These are phyloP conservation scores for Harrya chromipes DNA, from an alignment of 768 basidiomycete species.

Conservation along the genomic window DNA sequence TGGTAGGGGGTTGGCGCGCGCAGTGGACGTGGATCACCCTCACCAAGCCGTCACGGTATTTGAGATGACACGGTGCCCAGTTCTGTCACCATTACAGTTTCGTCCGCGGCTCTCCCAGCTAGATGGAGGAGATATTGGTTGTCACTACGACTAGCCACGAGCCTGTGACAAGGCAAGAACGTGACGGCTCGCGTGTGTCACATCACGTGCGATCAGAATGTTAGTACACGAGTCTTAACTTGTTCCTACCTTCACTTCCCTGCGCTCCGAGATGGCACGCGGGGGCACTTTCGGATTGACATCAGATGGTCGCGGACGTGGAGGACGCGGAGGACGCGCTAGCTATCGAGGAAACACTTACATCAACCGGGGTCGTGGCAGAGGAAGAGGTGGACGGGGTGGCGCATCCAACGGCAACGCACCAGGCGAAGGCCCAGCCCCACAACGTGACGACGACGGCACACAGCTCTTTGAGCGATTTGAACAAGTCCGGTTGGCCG, in stretches of 20 bases:
- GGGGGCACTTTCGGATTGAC: slow-evolving; percentile 56
- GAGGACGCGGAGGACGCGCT: slow-evolving; percentile 41
- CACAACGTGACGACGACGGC: slow-evolving; percentile 84
- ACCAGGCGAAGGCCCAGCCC: slow-evolving; percentile 46
- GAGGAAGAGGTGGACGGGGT: slow-evolving; percentile 40
- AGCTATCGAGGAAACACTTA: slow-evolving; percentile 29
- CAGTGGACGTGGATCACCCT: too few relatives aligned
- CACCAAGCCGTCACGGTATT: too few relatives aligned
- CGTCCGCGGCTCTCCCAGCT: too few relatives aligned
- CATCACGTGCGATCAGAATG: slow-evolving; percentile 18
- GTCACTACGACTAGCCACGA: too few relatives aligned
- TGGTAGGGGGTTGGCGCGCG: too few relatives aligned
- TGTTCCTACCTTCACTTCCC: not conserved
- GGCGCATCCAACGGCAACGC: slow-evolving; percentile 30
- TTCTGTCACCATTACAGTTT: too few relatives aligned
- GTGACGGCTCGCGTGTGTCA: slow-evolving; percentile 29
- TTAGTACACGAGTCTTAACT: slow-evolving; percentile 2
- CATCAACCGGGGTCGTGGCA: slow-evolving; percentile 48
- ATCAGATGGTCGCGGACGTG: slow-evolving; percentile 40
- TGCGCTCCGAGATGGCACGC: slow-evolving; percentile 35
- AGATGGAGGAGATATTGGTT: too few relatives aligned
- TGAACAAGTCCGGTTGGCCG: slow-evolving; percentile 68
- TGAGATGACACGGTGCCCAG: too few relatives aligned
- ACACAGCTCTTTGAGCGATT: slow-evolving; percentile 83
- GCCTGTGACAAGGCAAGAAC: too few relatives aligned